phyloP scores from a whole-genome alignment of 1,284 basidiomycete genomes.

The Malassezia slooffiae region DNA sequence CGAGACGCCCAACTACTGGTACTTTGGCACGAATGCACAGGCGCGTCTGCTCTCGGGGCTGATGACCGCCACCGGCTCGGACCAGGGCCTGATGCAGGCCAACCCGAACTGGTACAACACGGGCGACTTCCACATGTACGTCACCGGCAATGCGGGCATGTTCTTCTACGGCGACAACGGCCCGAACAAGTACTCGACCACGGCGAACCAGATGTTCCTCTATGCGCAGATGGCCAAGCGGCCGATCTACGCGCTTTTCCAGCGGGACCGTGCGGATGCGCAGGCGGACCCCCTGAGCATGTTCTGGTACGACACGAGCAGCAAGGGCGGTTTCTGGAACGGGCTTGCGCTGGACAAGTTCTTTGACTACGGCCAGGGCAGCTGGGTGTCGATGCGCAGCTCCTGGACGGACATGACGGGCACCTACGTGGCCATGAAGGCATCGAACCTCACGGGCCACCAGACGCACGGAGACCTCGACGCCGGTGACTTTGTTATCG shows the following conservation, averaged over 20 bases:
- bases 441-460: slow-evolving; percentile 58
- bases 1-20: slow-evolving; percentile 70
- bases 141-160: slow-evolving; percentile 67
- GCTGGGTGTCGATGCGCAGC: slow-evolving; percentile 83
- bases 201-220: slow-evolving; percentile 38
- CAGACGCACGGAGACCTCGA: slow-evolving; percentile 92
- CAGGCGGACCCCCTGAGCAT: slow-evolving; percentile 80
- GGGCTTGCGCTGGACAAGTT: slow-evolving; percentile 75
- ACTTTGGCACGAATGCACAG: slow-evolving; percentile 64
- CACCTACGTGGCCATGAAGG: slow-evolving; percentile 76
- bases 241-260: slow-evolving; percentile 71
- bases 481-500: slow-evolving; percentile 83
- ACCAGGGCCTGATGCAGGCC: slow-evolving; percentile 60
- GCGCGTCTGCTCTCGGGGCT: slow-evolving; percentile 83
- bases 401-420: slow-evolving; percentile 79
- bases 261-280: slow-evolving; percentile 74
- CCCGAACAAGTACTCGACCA: slow-evolving; percentile 76
- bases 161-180: slow-evolving; percentile 90
- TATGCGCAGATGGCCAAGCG: slow-evolving; percentile 31
- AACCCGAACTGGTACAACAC: slow-evolving; percentile 57
- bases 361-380: slow-evolving; percentile 51
- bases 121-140: slow-evolving; percentile 82
- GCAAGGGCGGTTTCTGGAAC: slow-evolving; percentile 82
- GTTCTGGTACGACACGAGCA: slow-evolving; percentile 89
- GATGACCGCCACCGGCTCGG: slow-evolving; percentile 70